These are phyloP conservation scores for Dictyophora rubrovolvata DNA, from an alignment of 768 basidiomycete genomes.

Conservation along the genomic window DNA sequence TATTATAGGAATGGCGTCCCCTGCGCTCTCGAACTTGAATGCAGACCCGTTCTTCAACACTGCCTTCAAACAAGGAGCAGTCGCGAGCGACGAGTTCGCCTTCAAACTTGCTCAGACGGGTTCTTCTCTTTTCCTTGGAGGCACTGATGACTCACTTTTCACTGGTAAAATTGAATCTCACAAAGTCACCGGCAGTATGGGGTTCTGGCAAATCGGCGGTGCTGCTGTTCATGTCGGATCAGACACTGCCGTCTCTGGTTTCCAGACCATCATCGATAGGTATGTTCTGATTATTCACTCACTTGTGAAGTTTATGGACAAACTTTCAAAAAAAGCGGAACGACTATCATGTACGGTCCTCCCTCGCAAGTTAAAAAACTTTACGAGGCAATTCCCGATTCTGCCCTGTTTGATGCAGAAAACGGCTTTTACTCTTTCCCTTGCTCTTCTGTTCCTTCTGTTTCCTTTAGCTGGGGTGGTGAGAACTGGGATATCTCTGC, in stretches of 20 bases:
- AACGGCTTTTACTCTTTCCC: conserved; percentile 3
- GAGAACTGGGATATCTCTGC: neutral
- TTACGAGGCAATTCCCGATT: conserved; percentile 20
- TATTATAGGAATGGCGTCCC: conserved; percentile 14
- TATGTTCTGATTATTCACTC: neutral
- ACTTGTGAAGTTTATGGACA: neutral
- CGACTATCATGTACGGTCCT: conserved; percentile 18
- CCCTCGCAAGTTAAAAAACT: conserved; percentile 13
- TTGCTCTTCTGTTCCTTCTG: neutral
- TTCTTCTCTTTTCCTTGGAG: conserved; percentile 26
- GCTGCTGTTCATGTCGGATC: conserved; percentile 11
- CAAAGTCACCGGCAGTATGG: conserved; percentile 14
- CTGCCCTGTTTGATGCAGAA: conserved; percentile 12
- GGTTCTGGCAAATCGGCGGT: conserved; percentile 19
- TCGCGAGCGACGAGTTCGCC: conserved; percentile 15
- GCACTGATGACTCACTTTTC: conserved; percentile 23
- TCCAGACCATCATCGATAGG: conserved; percentile 26
- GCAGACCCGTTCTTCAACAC: conserved; percentile 19
- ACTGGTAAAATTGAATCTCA: conserved; percentile 24
- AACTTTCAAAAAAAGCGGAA: conserved; percentile 18
- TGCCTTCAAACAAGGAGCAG: conserved; percentile 14
- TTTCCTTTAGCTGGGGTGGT: conserved; percentile 5
- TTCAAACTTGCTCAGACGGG: conserved; percentile 20
- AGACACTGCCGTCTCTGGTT: conserved; percentile 5
- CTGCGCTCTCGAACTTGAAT: conserved; percentile 17